Percentiles rank a stretch among this genome's conserved stretches.
Conservation (phyloP, 768 basidiomycete genomes). For the Austroboletus festivus region DNA sequence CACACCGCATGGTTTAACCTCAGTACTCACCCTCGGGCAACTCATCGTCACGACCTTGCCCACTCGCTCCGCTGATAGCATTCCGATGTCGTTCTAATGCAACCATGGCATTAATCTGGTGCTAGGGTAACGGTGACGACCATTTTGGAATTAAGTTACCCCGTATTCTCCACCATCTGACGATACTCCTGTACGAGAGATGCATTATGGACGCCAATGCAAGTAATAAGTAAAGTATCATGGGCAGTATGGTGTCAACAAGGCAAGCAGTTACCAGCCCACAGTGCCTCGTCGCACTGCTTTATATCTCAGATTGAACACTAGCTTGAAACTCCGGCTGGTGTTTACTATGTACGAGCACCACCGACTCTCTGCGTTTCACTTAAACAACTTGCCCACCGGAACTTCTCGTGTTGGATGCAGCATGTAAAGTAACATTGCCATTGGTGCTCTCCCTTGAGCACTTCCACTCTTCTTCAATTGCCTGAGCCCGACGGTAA, state of each 20-base stretch:
- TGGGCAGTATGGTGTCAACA: neutral
- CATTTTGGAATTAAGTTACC: neutral
- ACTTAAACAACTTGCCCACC: too few species aligned
- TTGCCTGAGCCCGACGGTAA: conserved; percentile 64
- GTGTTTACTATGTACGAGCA: too few species aligned
- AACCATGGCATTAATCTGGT: neutral
- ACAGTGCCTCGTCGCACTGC: too few species aligned
- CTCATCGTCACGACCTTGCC: neutral
- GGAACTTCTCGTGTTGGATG: too few species aligned
- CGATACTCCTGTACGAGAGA: neutral
- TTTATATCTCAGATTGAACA: too few species aligned
- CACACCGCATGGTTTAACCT: neutral
- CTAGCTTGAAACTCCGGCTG: too few species aligned
- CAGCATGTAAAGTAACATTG: too few species aligned
- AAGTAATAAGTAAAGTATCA: neutral
- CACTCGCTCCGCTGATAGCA: neutral
- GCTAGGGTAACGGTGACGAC: neutral
- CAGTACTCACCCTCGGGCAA: neutral
- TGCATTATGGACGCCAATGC: neutral
- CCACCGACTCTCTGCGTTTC: too few species aligned
- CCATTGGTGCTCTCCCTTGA: too few species aligned
- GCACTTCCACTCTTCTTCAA: too few species aligned
- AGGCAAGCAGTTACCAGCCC: too few species aligned
- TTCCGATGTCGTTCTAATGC: neutral
- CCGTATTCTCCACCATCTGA: neutral